Conservation (phyloP, 495 filamentous ascomycete genomes). For the Penicillium pancosmium region DNA sequence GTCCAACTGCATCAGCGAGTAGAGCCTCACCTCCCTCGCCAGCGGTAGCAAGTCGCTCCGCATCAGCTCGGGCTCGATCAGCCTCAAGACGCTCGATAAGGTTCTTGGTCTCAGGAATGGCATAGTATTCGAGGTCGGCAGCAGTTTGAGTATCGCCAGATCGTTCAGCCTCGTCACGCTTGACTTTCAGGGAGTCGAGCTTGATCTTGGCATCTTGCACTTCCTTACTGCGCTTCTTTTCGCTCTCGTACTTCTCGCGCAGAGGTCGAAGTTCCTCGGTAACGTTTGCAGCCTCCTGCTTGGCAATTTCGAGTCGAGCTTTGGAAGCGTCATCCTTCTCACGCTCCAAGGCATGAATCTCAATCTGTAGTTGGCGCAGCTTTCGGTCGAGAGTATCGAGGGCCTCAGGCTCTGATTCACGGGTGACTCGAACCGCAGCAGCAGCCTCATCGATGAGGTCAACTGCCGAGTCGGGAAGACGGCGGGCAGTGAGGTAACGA, state of each 20-base stretch:
- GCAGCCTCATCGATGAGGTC: constrained; percentile 96
- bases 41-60: constrained; percentile 62
- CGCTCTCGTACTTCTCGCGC: constrained; percentile 91
- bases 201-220: constrained; percentile 98
- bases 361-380: constrained; percentile 87
- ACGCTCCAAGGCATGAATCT: constrained; percentile 90
- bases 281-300: constrained; percentile 88
- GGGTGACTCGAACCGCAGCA: constrained; percentile 87
- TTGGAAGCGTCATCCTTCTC: constrained; percentile 95
- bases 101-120: constrained; percentile 86
- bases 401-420: constrained; percentile 93
- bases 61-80: constrained; percentile 77
- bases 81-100: constrained; percentile 78
- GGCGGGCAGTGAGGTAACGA: constrained; percentile 85
- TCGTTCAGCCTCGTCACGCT: constrained; percentile 89
- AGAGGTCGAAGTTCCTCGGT: constrained; percentile 88
- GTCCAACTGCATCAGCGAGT: constrained; percentile 89
- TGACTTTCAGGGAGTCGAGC: constrained; percentile 82
- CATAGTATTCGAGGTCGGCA: constrained; percentile 94
- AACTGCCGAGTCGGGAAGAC: constrained; percentile 94
- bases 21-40: constrained; percentile 64
- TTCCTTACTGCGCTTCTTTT: constrained; percentile 82
- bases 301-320: constrained; percentile 75
- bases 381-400: constrained; percentile 90
- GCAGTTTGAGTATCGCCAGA: constrained; percentile 77